A percentile compares a stretch with the other conserved stretches of the same genome.
phyloP scores from a whole-genome alignment of 148 eudicot genomes.

The Amaranthus cruentus region DNA sequence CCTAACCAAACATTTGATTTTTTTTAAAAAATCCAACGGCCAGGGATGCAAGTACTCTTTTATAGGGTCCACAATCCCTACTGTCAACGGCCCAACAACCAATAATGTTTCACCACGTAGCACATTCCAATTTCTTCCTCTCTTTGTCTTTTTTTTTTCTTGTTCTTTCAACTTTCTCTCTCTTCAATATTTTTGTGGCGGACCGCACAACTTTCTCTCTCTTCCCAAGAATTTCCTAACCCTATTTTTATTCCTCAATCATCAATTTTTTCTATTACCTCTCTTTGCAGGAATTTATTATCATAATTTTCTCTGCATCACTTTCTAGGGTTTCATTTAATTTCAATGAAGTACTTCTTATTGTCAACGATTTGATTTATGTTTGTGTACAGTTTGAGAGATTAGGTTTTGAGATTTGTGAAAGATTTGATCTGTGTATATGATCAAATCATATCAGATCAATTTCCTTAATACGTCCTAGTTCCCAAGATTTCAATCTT shows the following conservation, averaged over 20 bases:
- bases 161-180: conserved; percentile 2
- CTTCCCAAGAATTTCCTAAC: conserved; percentile 2
- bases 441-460: not conserved
- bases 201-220: conserved; percentile 19
- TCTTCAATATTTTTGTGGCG: conserved; percentile 25
- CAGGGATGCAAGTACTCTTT: not conserved
- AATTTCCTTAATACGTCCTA: not conserved
- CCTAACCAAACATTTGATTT: conserved; percentile 10
- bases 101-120: conserved; percentile 10
- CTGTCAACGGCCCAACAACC: conserved; percentile 13
- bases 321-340: conserved; percentile 26
- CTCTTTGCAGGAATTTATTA: not conserved
- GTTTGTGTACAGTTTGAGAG: conserved; percentile 1
- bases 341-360: not conserved
- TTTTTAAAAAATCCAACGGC: conserved; percentile 23
- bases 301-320: not conserved
- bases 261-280: not conserved
- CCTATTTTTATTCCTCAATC: not conserved
- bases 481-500: not conserved
- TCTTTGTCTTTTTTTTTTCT: conserved; percentile 9
- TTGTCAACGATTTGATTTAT: too few relatives aligned
- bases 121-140: not conserved
- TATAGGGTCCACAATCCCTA: conserved; percentile 12
- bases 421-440: not conserved
- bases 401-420: conserved; percentile 12